phyloP scores from a whole-genome alignment of 2,329 filamentous ascomycete genomes.

The Metarhizium robertsii region DNA sequence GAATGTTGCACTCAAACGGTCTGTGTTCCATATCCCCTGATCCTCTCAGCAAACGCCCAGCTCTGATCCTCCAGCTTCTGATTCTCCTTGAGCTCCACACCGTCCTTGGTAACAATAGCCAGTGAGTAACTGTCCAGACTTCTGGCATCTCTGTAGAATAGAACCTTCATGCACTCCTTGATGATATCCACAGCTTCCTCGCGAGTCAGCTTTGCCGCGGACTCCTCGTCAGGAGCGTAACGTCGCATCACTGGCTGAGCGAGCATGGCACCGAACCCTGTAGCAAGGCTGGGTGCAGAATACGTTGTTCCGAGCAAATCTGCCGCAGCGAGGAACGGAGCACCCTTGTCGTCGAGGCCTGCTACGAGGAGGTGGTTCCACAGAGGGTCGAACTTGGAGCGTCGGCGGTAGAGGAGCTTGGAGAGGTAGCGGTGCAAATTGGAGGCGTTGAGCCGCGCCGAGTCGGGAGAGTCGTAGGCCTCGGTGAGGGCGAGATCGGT shows the following conservation, averaged over 20 bases:
- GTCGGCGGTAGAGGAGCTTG: conserved; percentile 92
- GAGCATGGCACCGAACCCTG: conserved; percentile 86
- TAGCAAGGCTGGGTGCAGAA: conserved; percentile 77
- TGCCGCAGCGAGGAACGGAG: conserved; percentile 84
- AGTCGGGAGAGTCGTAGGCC: conserved; percentile 55
- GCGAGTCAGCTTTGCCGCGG: conserved; percentile 59
- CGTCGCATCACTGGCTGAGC: conserved; percentile 86
- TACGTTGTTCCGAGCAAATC: conserved; percentile 93
- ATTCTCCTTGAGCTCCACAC: conserved; percentile 74
- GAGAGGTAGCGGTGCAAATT: conserved; percentile 95
- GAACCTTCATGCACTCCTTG: conserved; percentile 94
- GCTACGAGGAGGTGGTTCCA: conserved; percentile 95
- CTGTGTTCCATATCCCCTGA: conserved; percentile 92
- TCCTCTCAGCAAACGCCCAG: conserved; percentile 95
- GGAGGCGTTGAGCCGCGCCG: conserved; percentile 63
- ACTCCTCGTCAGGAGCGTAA: conserved; percentile 73
- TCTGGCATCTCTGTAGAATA: conserved; percentile 94
- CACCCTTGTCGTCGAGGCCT: conserved; percentile 68
- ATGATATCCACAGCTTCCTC: conserved; percentile 74
- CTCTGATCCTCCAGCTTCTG: conserved; percentile 91
- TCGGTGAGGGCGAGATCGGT: conserved; percentile 79
- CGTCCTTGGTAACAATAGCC: conserved; percentile 79
- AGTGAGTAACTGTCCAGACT: conserved; percentile 88
- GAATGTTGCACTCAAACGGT: conserved; percentile 32
- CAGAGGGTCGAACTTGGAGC: conserved; percentile 90